Evolutionary conservation across 1,139 yeast species (phyloP), one percentile per base, ranked within the genome.

Genomic region (Diutina siamensis): DNA sequence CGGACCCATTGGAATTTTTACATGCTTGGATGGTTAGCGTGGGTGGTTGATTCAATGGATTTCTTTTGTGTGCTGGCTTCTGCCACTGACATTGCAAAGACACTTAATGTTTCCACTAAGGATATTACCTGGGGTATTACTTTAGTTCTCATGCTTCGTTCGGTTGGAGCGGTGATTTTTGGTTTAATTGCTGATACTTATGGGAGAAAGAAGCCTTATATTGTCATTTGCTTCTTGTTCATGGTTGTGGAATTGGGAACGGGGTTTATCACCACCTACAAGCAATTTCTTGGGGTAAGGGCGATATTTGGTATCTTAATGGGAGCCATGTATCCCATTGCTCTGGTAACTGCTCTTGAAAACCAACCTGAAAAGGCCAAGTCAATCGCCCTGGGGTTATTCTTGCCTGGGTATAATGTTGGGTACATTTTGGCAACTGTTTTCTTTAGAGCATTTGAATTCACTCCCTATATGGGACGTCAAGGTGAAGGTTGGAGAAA

Each of bases 1-100:
- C 58, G 63, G 44, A 63, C 60, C 46, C 79, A 78, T 49, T 80
- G 88, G 86, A 66, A 74, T 46, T 77, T 80, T 59, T 80, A 82
- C 56, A 49, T 68, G 28, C 67, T 80, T 42, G 88, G 87, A 2
- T 78, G 80, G 54, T 57, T 70, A 50, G 86, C 83, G 28, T 84
- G 94, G 94, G 72, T 87, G 3, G 74, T 85, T 74, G 94, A 83
- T 59, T 83, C 94, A 2, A 71, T 83, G 60, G 94, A 83, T 61
- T 84, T 80, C 61, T 84, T 83, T 59, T 70, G 82, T 28, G 83
- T 82, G 13, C 76, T 85, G 7, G 68, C 81, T 41, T 74, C 80
- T 50, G 80, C 80, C 17, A 53, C 77, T 1, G 64, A 61, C 9
- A 69, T 83, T 46, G 86, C 92, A 4, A 53, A 58, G 33, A 66